Base-by-base conservation (phyloP, 495 filamentous ascomycete genomes). In the Xylaria bambusicola region DNA sequence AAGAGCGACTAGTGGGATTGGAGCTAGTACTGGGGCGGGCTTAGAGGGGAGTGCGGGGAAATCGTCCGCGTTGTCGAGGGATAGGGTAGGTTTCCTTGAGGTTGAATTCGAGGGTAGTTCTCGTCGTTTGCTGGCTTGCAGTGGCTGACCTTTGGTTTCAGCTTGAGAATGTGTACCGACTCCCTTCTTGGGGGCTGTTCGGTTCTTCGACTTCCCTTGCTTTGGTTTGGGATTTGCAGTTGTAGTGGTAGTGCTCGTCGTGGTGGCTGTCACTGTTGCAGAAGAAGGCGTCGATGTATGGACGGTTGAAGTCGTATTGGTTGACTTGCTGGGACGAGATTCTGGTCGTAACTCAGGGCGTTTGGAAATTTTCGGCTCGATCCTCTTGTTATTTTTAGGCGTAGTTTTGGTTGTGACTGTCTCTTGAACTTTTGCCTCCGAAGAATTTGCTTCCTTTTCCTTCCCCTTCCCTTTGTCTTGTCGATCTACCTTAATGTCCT, bases 101-200 rank as follows among this genome's bases (percentile, higher is more conserved):
- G n/a, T n/a, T n/a, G n/a, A n/a, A n/a, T n/a, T n/a, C n/a, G n/a
- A n/a, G n/a, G n/a, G n/a, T n/a, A n/a, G n/a, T n/a, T n/a, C n/a
- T n/a, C n/a, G n/a, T n/a, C n/a, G n/a, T n/a, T n/a, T n/a, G n/a
- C n/a, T n/a, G n/a, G n/a, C n/a, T n/a, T n/a, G n/a, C n/a, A n/a
- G n/a, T n/a, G n/a, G n/a, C n/a, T n/a, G n/a, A n/a, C n/a, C n/a
- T n/a, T n/a, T n/a, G n/a, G n/a, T 38, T 15, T 38, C 36, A 15
- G 36, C 12, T 38, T 13, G 6, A 38, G 36, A 10, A 6, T 46
- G 27, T 6, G 53, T 23, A 3, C 45, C 45, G 31, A 8, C 21
- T 18, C 24, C 42, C 33, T 57, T 57, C 54, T 49, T 57, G 29
- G 44, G 7, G 23, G 21, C 33, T 20, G 27, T 21, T 9, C 38